Percentiles rank a stretch among this genome's conserved stretches.
Conservation (phyloP, 2,329 filamentous ascomycete species). For the Paecilomyces sp. region DNA sequence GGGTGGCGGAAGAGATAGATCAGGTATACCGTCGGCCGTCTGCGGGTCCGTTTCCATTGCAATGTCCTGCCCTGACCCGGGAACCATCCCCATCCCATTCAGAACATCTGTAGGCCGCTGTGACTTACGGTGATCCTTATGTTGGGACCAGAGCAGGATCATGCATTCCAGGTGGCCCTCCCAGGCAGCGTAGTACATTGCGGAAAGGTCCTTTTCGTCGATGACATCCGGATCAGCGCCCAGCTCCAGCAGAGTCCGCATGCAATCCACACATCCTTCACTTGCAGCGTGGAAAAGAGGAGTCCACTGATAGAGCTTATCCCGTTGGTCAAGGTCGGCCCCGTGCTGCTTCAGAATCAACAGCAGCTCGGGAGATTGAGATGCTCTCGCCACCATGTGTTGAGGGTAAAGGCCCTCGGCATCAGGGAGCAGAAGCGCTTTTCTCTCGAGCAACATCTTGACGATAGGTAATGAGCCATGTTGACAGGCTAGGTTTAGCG, state of each 20-base stretch:
- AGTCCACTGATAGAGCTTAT: conserved; percentile 97
- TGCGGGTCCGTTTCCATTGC: conserved; percentile 59
- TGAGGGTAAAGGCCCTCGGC: conserved; percentile 96
- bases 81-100: conserved; percentile 22
- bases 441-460: conserved; percentile 71
- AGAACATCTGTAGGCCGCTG: conserved; percentile 27
- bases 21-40: conserved; percentile 73
- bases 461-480: conserved; percentile 82
- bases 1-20: conserved; percentile 84
- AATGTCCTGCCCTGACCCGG: conserved; percentile 20
- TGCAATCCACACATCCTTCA: conserved; percentile 85
- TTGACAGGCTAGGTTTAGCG: conserved; percentile 89
- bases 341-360: conserved; percentile 76
- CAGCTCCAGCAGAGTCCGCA: conserved; percentile 72
- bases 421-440: conserved; percentile 79
- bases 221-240: conserved; percentile 71
- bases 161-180: conserved; percentile 95
- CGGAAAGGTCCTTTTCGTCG: conserved; percentile 87
- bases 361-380: conserved; percentile 71
- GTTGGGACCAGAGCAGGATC: conserved; percentile 60
- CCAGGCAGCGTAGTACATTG: conserved; percentile 98
- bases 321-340: conserved; percentile 82
- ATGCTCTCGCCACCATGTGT: conserved; percentile 86
- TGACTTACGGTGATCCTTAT: conserved; percentile 12
- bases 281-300: conserved; percentile 93